phyloP scores from a whole-genome alignment of 2,329 filamentous ascomycete species.

The Nemania sp. region DNA sequence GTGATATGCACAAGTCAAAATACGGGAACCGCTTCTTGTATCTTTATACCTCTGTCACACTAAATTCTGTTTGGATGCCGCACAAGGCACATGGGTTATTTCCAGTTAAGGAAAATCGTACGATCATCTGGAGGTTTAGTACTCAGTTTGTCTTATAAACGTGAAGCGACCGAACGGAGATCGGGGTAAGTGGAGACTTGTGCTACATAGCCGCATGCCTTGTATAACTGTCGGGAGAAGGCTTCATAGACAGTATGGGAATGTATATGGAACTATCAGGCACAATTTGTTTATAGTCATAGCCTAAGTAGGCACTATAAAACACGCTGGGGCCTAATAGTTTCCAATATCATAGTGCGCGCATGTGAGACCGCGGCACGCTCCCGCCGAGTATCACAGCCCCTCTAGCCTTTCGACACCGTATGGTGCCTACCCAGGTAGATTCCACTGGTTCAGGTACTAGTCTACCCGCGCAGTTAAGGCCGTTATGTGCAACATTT shows the following conservation, averaged over 20 bases:
- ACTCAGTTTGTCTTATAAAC: neutral
- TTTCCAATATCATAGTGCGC: too few species aligned
- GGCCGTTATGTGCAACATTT: conserved; percentile 1
- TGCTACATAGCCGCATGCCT: too few species aligned
- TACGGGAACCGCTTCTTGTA: neutral
- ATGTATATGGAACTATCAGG: too few species aligned
- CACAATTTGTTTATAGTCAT: too few species aligned
- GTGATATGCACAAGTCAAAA: neutral
- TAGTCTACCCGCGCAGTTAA: conserved; percentile 3
- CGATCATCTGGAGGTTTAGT: neutral
- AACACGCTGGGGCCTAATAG: too few species aligned
- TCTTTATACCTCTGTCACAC: neutral
- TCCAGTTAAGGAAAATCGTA: neutral
- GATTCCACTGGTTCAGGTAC: conserved; percentile 3
- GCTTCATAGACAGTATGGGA: too few species aligned
- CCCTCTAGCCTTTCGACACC: neutral
- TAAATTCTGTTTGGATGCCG: neutral
- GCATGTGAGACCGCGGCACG: too few species aligned
- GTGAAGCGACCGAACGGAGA: neutral
- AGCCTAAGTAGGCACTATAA: too few species aligned
- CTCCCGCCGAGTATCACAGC: neutral
- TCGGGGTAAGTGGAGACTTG: neutral
- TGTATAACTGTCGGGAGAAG: too few species aligned
- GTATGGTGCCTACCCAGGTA: neutral
- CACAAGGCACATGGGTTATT: neutral